phyloP scores from a whole-genome alignment of 2,329 filamentous ascomycete species.

The Cryphonectria carpinicola region DNA sequence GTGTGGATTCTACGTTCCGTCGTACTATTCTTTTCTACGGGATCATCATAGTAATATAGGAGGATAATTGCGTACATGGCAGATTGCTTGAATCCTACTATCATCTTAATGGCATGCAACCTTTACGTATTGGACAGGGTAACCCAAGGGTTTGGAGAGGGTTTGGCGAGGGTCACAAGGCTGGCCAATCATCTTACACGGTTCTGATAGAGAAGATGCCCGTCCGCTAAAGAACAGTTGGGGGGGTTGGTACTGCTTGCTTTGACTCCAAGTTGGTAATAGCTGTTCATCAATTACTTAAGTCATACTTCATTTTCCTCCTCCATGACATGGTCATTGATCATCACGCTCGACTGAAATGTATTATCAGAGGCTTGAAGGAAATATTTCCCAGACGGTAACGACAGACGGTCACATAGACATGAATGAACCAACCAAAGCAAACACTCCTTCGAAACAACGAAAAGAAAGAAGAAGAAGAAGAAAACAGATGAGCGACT shows the following conservation, averaged over 20 bases:
- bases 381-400: too few relatives aligned
- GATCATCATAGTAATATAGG: not conserved
- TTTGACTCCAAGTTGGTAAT: not conserved
- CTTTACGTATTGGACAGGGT: not conserved
- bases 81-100: constrained; percentile 2
- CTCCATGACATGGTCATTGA: too few relatives aligned
- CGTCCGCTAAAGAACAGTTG: not conserved
- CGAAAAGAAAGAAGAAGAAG: too few relatives aligned
- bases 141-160: not conserved
- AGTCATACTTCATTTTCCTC: too few relatives aligned
- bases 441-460: too few relatives aligned
- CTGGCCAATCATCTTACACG: constrained; percentile 28
- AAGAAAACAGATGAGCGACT: too few relatives aligned
- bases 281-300: not conserved
- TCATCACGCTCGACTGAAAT: too few relatives aligned
- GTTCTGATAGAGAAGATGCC: not conserved
- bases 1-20: not conserved
- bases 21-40: not conserved
- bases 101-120: not conserved
- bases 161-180: not conserved
- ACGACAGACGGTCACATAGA: too few relatives aligned
- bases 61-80: not conserved
- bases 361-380: not conserved
- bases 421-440: too few relatives aligned
- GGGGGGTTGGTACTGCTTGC: too few relatives aligned